These are phyloP conservation scores for Tolypocladium paradoxum DNA, from an alignment of 2,329 filamentous ascomycete genomes.

Conservation along the genomic window DNA sequence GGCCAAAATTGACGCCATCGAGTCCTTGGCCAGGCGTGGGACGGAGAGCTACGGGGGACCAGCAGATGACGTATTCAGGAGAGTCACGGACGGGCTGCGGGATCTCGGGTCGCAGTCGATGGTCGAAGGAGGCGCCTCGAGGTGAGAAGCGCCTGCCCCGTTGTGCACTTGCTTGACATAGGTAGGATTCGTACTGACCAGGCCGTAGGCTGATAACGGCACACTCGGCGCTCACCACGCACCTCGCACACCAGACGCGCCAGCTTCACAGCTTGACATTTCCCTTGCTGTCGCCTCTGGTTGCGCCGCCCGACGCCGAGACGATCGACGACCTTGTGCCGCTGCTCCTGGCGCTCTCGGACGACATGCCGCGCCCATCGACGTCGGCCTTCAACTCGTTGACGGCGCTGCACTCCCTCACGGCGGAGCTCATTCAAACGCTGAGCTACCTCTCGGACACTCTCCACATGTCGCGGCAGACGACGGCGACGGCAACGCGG, in stretches of 20 bases:
- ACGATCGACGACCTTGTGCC: constrained; percentile 60
- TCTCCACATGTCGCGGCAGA: constrained; percentile 87
- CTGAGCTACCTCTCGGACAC: constrained; percentile 83
- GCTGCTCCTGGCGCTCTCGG: constrained; percentile 52
- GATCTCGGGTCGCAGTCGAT: constrained; percentile 64
- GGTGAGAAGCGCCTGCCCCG: constrained; percentile 34
- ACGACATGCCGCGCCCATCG: constrained; percentile 55
- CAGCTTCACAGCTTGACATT: constrained; percentile 65
- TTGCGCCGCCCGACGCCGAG: constrained; percentile 50
- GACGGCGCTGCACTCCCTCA: constrained; percentile 57
- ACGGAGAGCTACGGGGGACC: constrained; percentile 56
- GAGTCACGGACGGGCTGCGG: constrained; percentile 58
- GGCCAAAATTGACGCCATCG: constrained; percentile 60
- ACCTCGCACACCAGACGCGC: constrained; percentile 65
- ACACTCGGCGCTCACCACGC: constrained; percentile 62
- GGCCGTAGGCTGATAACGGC: constrained; percentile 59
- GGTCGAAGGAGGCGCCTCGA: constrained; percentile 61
- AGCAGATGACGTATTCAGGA: constrained; percentile 54
- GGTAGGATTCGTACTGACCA: constrained; percentile 6
- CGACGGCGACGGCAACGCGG: constrained; percentile 69
- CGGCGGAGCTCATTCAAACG: constrained; percentile 63
- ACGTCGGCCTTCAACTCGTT: constrained; percentile 55
- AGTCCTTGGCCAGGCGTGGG: constrained; percentile 55
- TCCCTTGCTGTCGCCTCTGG: constrained; percentile 57
- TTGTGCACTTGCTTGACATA: background rate